phyloP scores from a whole-genome alignment of 164 flowering plant genomes.

The Piper betle region DNA sequence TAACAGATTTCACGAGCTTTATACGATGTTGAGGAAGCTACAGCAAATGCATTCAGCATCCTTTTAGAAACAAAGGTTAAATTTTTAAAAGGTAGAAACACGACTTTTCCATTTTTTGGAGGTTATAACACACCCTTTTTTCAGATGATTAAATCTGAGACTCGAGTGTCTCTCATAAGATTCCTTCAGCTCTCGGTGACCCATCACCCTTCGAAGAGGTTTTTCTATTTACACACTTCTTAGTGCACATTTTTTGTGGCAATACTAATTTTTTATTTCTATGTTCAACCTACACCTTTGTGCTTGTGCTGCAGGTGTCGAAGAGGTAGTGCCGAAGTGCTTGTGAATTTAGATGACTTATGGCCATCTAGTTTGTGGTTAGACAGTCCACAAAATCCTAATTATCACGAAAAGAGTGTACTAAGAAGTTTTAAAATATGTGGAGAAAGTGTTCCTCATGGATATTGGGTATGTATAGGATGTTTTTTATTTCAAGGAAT shows the following conservation, averaged over 20 bases:
- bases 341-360: constrained; percentile 70
- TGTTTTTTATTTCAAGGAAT: no score
- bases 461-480: constrained; percentile 60
- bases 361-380: constrained; percentile 38
- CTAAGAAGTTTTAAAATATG: constrained; percentile 48
- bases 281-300: not conserved
- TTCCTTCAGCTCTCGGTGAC: constrained; percentile 82
- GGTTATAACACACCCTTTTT: constrained; percentile 1
- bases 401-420: constrained; percentile 19
- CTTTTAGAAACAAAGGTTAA: constrained; percentile 69
- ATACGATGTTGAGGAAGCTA: constrained; percentile 93
- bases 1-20: constrained; percentile 67
- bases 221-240: not conserved
- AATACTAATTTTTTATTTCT: no score
- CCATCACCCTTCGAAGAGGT: constrained; percentile 96
- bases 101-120: no score
- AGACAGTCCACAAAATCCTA: constrained; percentile 10
- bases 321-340: constrained; percentile 83
- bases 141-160: constrained; percentile 72
- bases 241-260: not conserved
- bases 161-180: constrained; percentile 59
- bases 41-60: constrained; percentile 73
- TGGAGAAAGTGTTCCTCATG: constrained; percentile 91
- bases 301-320: constrained; percentile 48
- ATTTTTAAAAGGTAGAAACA: not conserved